These are phyloP conservation scores for Didymella arachidicola DNA, from an alignment of 2,329 filamentous ascomycete species.

Conservation along the genomic window DNA sequence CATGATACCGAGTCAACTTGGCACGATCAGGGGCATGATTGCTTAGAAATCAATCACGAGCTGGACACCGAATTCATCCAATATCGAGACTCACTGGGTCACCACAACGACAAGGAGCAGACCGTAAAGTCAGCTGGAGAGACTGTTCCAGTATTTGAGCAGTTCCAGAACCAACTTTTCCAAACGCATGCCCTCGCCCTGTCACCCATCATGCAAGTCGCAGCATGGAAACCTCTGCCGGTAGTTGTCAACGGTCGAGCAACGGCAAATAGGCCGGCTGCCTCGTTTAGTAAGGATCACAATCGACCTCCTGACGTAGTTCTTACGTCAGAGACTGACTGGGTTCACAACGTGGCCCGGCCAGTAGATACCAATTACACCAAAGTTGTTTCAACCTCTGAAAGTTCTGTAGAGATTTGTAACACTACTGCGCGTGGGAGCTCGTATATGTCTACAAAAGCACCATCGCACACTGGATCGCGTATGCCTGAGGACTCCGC, in stretches of 20 bases:
- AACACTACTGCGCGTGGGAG: background rate
- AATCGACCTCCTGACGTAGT: background rate
- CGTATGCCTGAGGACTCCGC: background rate
- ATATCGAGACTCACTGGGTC: background rate
- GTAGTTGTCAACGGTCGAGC: background rate
- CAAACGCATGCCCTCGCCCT: background rate
- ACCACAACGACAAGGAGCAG: background rate
- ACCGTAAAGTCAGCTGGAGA: background rate
- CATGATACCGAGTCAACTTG: background rate
- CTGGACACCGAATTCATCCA: background rate
- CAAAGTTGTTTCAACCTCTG: background rate
- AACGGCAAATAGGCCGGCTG: background rate
- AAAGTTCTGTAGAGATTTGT: no score
- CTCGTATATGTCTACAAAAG: no score
- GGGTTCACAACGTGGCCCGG: background rate
- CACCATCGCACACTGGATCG: background rate
- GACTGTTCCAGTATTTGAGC: background rate
- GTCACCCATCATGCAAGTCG: background rate
- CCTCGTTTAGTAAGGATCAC: background rate
- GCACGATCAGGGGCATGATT: background rate
- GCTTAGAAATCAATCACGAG: background rate
- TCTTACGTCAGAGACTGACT: background rate
- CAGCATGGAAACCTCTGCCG: background rate
- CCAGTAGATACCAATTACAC: background rate
- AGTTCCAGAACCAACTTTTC: background rate